Base-by-base conservation (phyloP, 768 basidiomycete species). In the Terana coerulea region DNA sequence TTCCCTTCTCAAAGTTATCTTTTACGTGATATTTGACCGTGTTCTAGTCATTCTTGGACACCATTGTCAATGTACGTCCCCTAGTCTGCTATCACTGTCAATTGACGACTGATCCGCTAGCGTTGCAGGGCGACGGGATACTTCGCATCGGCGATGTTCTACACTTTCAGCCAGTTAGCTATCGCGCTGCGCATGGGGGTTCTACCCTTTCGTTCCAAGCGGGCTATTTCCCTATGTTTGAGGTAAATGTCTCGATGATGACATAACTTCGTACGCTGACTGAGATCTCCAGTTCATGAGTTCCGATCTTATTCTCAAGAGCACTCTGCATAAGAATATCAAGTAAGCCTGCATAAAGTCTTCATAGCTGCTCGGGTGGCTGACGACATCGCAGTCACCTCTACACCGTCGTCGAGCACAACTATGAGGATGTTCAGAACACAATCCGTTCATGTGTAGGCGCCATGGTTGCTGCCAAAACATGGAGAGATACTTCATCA, bases 81-180 rank as follows among this genome's bases (percentile, higher is more conserved):
- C 45, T 29, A 15, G 40, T 39, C 34, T 55, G 36, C 36, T 47
- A 8, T 14, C 10, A 14, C 19, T 1, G 14, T 3, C 24, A 7
- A 14, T 30, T 37, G 14, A 49, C 12, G 6, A 39, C 37, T 19
- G 10, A 39, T 11, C 25, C 25, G 15, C 35, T 19, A 2, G 19
- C 52, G 14, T 17, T 24, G 29, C 37, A 65, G 63, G 54, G 55
- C 11, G 60, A 67, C 21, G 67, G 57, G 0, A 49, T 69, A n/a
- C n/a, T 57, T 2, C 55, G 67, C 6, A 55, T 70, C 5, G 57
- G 62, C 12, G 64, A 67, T 19, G 62, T 69, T 44, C 41, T 71
- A 30, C 28, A 56, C 5, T 66, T 52, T 31, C 19, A 44, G 4
- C 37, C 58, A 1, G 64, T 70, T 15, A 45, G 51, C 21, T 41